phyloP scores from a whole-genome alignment of 129 eudicot species.

The Ambrosia artemisiifolia region DNA sequence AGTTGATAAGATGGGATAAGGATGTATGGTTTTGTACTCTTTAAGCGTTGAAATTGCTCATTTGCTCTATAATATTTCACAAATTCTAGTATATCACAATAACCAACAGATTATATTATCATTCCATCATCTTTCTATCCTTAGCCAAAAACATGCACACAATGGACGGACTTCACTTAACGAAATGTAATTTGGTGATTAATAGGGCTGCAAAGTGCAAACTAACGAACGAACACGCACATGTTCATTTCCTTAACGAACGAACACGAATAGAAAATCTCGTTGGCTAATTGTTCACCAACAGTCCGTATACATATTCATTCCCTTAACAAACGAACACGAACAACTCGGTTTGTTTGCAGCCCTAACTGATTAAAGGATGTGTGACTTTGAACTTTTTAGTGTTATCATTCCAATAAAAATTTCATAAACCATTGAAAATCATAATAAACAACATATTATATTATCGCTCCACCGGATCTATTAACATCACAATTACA shows the following conservation, averaged over 20 bases:
- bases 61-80: not conserved
- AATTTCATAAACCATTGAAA: not conserved
- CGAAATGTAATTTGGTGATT: not conserved
- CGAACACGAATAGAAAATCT: too few species aligned
- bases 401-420: not conserved
- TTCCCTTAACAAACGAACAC: too few species aligned
- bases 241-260: too few species aligned
- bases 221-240: too few species aligned
- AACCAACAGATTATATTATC: not conserved
- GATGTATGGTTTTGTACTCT: not conserved
- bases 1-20: not conserved
- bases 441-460: not conserved
- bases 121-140: not conserved
- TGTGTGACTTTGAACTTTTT: not conserved
- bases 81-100: not conserved
- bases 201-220: too few species aligned
- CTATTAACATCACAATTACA: not conserved
- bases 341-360: too few species aligned
- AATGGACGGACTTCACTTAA: not conserved
- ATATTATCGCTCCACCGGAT: conserved; percentile 18
- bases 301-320: too few species aligned
- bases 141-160: not conserved
- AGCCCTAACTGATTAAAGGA: not conserved
- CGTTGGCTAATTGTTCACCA: too few species aligned
- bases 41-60: not conserved